Base-by-base conservation (phyloP, 495 filamentous ascomycete species). In the Daldinia childiae region DNA sequence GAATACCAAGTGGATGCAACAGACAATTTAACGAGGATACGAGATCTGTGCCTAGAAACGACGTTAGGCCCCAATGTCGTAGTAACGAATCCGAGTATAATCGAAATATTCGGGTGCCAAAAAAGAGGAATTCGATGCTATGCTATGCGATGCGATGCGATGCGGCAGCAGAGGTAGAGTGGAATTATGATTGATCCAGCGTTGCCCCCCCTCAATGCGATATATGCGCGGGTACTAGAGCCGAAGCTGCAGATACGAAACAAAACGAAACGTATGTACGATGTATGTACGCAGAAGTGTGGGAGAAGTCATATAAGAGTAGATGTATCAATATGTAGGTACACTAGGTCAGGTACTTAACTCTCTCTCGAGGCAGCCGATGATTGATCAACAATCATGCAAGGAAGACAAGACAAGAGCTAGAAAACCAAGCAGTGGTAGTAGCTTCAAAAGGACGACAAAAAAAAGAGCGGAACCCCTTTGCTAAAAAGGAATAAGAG, bases 331-430 rank as follows among this genome's bases (percentile, higher is more conserved):
- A 26, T 52, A 58, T 30, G 32, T 58, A 39, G 9, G 55, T 24
- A 39, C 27, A 58, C 52, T 30, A 34, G 52, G 52, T 56, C 34
- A 45, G 39, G 66, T 26, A 56, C 59, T 54, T 52, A 39, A 64
- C n/a, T 58, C 19, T 64, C 19, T 64, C 58, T 45, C 57, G 52
- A 70, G 24, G 60, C 38, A 36, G 24, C 55, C 19, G 36, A 51
- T 38, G 68, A 76, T 72, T 70, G 71, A 76, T 72, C 69, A 73
- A 77, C 73, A 74, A 74, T 66, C 73, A 67, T 64, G 66, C 58
- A 54, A 55, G 38, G 39, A 58, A 58, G 26, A 38, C 14, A 65
- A 59, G 39, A 17, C 15, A 56, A 27, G 57, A 29, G 29, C 58
- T 32, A 29, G 50, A 39, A 29, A 50, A 54, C 26, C 27, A 30